A percentile compares a stretch with the other conserved stretches of the same genome.
These are phyloP conservation scores for Globisporangium solare DNA, from an alignment of 352 stramenopile genomes.

Conservation along the genomic window DNA sequence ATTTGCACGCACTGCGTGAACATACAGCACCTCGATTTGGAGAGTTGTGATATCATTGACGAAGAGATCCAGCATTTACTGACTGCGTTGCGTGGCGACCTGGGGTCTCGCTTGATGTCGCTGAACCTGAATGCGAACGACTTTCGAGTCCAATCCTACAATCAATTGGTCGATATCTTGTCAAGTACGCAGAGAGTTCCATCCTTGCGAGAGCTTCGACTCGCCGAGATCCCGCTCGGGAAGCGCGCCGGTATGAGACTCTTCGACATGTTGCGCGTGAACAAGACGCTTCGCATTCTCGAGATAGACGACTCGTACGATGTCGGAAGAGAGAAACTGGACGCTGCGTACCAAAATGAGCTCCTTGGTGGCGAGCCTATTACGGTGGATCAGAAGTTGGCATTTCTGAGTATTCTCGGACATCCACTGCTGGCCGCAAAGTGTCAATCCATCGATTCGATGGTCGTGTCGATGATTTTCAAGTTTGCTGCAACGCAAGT, in stretches of 20 bases:
- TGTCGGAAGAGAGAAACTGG: background rate
- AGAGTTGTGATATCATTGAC: background rate
- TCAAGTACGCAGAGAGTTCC: background rate
- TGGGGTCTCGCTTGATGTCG: background rate
- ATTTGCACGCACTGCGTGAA: conserved; percentile 4
- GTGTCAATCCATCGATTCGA: background rate
- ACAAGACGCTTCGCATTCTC: conserved; percentile 9
- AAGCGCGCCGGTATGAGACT: background rate
- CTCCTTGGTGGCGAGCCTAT: background rate
- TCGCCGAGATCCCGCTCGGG: background rate
- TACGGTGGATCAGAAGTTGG: conserved; percentile 3
- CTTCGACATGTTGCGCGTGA: background rate
- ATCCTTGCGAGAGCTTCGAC: conserved; percentile 6
- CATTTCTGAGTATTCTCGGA: conserved; percentile 8
- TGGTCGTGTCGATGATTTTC: conserved; percentile 10
- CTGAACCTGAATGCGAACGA: conserved; percentile 5
- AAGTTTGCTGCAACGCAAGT: background rate
- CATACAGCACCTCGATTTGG: conserved; percentile 1
- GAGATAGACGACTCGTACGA: conserved; percentile 2
- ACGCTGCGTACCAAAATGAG: background rate
- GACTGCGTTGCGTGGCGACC: background rate
- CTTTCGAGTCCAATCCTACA: background rate
- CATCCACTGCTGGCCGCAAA: too few relatives aligned
- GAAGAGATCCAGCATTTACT: background rate
- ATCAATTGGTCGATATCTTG: conserved; percentile 3